Evolutionary conservation across 169 alveolate genomes (phyloP).

Genomic region (Eimeria necatrix): DNA sequence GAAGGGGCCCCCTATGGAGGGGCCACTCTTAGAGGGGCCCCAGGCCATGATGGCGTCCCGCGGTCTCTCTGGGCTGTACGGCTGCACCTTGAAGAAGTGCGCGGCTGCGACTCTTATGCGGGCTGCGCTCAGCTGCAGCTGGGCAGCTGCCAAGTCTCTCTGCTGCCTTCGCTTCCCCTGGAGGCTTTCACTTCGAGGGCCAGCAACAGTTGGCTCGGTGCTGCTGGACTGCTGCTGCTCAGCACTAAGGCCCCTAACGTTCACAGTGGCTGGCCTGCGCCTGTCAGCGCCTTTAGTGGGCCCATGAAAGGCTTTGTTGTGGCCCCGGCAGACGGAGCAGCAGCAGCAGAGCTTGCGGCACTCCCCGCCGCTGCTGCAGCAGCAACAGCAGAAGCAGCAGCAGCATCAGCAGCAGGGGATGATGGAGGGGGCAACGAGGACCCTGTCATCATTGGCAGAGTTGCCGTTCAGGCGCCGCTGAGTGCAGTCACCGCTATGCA

Average conservation of each 20-base stretch:
- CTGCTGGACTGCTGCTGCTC: slow-evolving; percentile 66
- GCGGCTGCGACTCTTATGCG: slow-evolving; percentile 9
- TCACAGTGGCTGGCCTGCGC: slow-evolving; percentile 21
- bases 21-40: not conserved
- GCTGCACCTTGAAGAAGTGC: slow-evolving; percentile 6
- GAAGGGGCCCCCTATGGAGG: not conserved
- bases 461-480: slow-evolving; percentile 38
- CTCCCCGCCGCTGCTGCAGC: not conserved
- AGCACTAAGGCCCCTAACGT: slow-evolving; percentile 12
- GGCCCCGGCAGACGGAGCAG: not conserved
- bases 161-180: slow-evolving; percentile 63
- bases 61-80: slow-evolving; percentile 46
- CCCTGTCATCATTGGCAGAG: slow-evolving; percentile 9
- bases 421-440: not conserved
- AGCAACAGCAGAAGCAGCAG: not conserved
- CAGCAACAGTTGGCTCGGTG: not conserved
- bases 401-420: slow-evolving; percentile 23
- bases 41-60: not conserved
- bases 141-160: slow-evolving; percentile 33
- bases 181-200: slow-evolving; percentile 4
- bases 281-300: not conserved
- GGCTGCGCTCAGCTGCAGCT: slow-evolving; percentile 65
- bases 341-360: not conserved
- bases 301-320: not conserved
- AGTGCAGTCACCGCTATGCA: slow-evolving; percentile 14